Evolutionary conservation across 2,329 filamentous ascomycete genomes (phyloP), one percentile per base, ranked within the genome.

Genomic region (Paecilomyces fulvus): DNA sequence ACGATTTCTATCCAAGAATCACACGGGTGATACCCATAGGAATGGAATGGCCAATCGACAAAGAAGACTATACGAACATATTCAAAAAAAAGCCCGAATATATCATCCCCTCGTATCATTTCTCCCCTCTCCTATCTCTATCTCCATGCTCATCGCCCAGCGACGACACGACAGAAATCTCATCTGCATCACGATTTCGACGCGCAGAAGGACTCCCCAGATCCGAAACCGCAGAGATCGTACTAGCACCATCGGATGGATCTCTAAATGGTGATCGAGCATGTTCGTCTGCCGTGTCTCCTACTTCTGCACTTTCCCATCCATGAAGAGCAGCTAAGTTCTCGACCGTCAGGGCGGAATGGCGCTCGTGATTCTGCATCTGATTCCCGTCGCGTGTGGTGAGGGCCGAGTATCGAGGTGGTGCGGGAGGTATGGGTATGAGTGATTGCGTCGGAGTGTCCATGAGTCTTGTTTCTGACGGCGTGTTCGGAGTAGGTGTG

Each of bases 131-230:
- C 33, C 10, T 43, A 17, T 17, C 25, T 9, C 10, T 43, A 17
- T 17, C 25, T 9, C 48, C 20, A 49, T 62, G 57, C 49, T 63
- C 62, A 33, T 65, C 67, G 50, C 60, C 58, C 51, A 71, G 62
- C 1, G 67, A 69, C 21, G 67, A 71, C 3, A 71, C 67, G 33
- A 67, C 66, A 21, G 69, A 71, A 31, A 68, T 51, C 53, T 69
- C 65, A 61, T 70, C 67, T 37, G 64, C 59, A 12, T 63, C 62
- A 3, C 57, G 59, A 9, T 54, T 55, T 48, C 63, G 56, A 1
- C 31, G 37, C 7, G 20, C 21, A 17, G 30, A 50, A 37, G 53
- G 55, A 11, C 52, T 52, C 2, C 55, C 60, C 9, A 61, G 49
- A 14, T 56, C 59, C 10, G 67, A 71, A 21, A 71, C 55, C 12